Base-by-base conservation (phyloP, 768 basidiomycete species). In the Leccinum rimulosum region DNA sequence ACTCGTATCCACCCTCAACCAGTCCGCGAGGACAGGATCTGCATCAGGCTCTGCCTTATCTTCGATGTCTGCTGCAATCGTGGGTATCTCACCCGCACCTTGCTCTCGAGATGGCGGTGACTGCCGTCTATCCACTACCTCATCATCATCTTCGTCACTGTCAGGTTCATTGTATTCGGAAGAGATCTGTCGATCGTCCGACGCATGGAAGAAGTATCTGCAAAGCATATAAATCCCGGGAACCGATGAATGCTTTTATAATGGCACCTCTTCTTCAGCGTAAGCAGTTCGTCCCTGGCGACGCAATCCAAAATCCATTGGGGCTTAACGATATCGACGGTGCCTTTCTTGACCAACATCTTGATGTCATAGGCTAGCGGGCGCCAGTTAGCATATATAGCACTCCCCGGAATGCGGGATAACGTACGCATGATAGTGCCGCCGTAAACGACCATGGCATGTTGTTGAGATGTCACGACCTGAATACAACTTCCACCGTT, bases 161-260 rank as follows among this genome's bases (percentile, higher is more conserved):
- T 75, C 78, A 15, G 74, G 77, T 50, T 79, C 59, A 12, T 73
- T 68, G 64, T 86, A 91, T 36, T 85, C 87, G 1, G 81, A 78
- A 10, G 73, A 75, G 17, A 76, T 73, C 62, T 72, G 76, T 40
- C 87, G 80, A 6, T 71, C 73, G 1, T 76, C 71, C 0, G 85
- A 88, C 4, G 90, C 85, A 66, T 89, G 83, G 75, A 92, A 91
- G 73, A 92, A 91, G 70, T 91, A 92, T 68, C 89, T 92, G 56
- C 54, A 12, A 54, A 4, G 19, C 27, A 25, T 5, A 40, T 56
- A 25, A 57, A 56, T 12, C 54, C 17, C 11, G 4, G 17, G 40
- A 30, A 49, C n/a, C 25, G 48, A 40, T 33, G 30, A 3, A 57
- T 0, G 28, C 10, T n/a, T 3, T 36, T 11, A 35, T 7, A 9